Evolutionary conservation across 768 basidiomycete genomes (phyloP).

Genomic region (Boletus sensibilis): DNA sequence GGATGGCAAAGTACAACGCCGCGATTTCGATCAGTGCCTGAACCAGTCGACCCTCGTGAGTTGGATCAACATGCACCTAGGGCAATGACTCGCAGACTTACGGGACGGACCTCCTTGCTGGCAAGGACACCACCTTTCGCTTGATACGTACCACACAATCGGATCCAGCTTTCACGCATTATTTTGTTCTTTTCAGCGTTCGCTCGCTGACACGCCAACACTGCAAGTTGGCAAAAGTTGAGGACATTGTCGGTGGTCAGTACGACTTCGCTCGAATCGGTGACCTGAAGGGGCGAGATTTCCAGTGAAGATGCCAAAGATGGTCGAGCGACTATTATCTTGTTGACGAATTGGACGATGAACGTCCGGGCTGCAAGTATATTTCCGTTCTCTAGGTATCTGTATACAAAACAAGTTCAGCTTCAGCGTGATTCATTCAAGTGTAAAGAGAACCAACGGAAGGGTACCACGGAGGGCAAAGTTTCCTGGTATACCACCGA

Average conservation of each 20-base stretch:
- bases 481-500: constrained; percentile 53
- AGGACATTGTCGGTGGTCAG: constrained; percentile 73
- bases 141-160: constrained; percentile 82
- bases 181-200: constrained; percentile 76
- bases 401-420: constrained; percentile 28
- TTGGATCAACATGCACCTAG: neutral
- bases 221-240: constrained; percentile 89
- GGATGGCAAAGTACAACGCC: constrained; percentile 82
- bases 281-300: constrained; percentile 45
- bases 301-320: constrained; percentile 41
- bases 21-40: constrained; percentile 71
- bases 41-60: neutral
- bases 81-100: constrained; percentile 34
- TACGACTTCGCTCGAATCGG: constrained; percentile 56
- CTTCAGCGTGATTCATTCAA: neutral
- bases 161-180: constrained; percentile 80
- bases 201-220: constrained; percentile 84
- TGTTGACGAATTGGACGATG: constrained; percentile 73
- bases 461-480: constrained; percentile 86
- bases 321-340: constrained; percentile 51
- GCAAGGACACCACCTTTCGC: constrained; percentile 63
- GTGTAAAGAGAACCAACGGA: constrained; percentile 52
- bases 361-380: constrained; percentile 94
- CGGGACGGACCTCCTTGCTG: constrained; percentile 61
- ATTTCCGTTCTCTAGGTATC: constrained; percentile 81